phyloP scores from a whole-genome alignment of 2,329 filamentous ascomycete species.

The Xylariaceae sp. region DNA sequence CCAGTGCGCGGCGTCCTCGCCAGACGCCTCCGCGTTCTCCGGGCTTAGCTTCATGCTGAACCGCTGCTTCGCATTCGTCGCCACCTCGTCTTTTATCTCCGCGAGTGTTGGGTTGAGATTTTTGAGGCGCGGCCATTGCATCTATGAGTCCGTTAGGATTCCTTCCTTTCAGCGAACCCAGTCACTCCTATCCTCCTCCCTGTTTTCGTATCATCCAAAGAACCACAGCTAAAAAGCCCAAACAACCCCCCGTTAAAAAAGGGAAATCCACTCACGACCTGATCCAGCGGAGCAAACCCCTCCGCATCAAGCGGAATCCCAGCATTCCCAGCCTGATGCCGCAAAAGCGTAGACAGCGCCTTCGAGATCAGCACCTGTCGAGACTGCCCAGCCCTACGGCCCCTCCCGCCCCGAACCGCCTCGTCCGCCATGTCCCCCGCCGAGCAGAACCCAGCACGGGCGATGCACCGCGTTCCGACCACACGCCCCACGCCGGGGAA shows the following conservation, averaged over 20 bases:
- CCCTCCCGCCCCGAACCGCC: slow-evolving; percentile 4
- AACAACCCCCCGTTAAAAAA: background rate
- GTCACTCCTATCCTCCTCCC: background rate
- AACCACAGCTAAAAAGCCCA: too few species aligned
- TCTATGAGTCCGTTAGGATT: slow-evolving; percentile 33
- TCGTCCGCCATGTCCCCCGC: background rate
- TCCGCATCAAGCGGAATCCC: slow-evolving; percentile 55
- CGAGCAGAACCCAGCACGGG: too few species aligned
- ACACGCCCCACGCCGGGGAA: too few species aligned
- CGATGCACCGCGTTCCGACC: too few species aligned
- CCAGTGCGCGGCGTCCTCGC: slow-evolving; percentile 58
- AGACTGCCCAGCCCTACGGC: slow-evolving; percentile 23
- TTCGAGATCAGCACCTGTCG: slow-evolving; percentile 51
- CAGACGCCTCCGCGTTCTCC: background rate
- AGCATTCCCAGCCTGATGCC: slow-evolving; percentile 54
- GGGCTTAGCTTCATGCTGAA: slow-evolving; percentile 68
- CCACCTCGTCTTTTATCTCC: slow-evolving; percentile 68
- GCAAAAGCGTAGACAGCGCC: slow-evolving; percentile 50
- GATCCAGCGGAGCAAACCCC: slow-evolving; percentile 55
- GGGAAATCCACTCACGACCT: slow-evolving; percentile 46
- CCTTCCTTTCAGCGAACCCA: too few species aligned
- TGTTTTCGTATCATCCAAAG: background rate
- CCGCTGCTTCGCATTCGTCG: slow-evolving; percentile 81
- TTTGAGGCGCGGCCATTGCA: slow-evolving; percentile 56
- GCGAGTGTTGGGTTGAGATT: slow-evolving; percentile 68